A percentile compares a stretch with the other conserved stretches of the same genome.
phyloP scores from a whole-genome alignment of 2,329 filamentous ascomycete genomes.

The Ampelomyces quisqualis region DNA sequence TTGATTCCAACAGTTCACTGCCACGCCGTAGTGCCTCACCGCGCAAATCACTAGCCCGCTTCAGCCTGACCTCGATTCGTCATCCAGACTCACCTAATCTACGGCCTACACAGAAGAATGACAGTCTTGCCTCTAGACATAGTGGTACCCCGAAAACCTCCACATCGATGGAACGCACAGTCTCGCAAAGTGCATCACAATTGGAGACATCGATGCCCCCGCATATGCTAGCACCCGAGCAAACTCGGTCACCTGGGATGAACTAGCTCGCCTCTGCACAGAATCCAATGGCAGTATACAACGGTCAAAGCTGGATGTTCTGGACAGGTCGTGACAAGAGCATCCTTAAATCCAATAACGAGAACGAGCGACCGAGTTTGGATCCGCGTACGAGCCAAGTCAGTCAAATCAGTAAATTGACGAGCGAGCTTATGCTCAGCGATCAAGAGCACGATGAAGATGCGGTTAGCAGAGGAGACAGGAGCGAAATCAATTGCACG shows the following conservation, averaged over 20 bases:
- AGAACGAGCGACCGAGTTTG: slow-evolving; percentile 30
- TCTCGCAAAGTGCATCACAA: slow-evolving; percentile 12
- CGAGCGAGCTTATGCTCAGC: slow-evolving; percentile 19
- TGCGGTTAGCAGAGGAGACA: slow-evolving; percentile 10
- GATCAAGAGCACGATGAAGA: slow-evolving; percentile 8
- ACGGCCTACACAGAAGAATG: slow-evolving; percentile 10
- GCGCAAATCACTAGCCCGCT: slow-evolving; percentile 44
- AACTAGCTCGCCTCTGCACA: background rate
- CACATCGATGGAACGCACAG: slow-evolving; percentile 16
- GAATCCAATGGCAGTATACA: slow-evolving; percentile 53
- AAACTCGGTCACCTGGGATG: slow-evolving; percentile 5
- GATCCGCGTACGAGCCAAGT: slow-evolving; percentile 48
- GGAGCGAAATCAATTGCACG: slow-evolving; percentile 51
- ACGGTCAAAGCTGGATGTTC: slow-evolving; percentile 55
- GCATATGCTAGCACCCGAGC: slow-evolving; percentile 5
- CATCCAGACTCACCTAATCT: slow-evolving; percentile 23
- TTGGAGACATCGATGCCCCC: slow-evolving; percentile 7
- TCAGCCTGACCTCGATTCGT: slow-evolving; percentile 19
- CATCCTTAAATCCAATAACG: slow-evolving; percentile 1
- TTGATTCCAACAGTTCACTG: slow-evolving; percentile 43
- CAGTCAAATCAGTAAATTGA: slow-evolving; percentile 61
- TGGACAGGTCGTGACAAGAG: slow-evolving; percentile 48
- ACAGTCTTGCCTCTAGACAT: slow-evolving; percentile 17
- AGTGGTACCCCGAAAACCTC: slow-evolving; percentile 26
- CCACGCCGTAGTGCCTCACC: slow-evolving; percentile 51